Evolutionary conservation across 129 eudicot genomes (phyloP), one percentile per base, ranked within the genome.

Genomic region (Heracleum sosnowskyi): DNA sequence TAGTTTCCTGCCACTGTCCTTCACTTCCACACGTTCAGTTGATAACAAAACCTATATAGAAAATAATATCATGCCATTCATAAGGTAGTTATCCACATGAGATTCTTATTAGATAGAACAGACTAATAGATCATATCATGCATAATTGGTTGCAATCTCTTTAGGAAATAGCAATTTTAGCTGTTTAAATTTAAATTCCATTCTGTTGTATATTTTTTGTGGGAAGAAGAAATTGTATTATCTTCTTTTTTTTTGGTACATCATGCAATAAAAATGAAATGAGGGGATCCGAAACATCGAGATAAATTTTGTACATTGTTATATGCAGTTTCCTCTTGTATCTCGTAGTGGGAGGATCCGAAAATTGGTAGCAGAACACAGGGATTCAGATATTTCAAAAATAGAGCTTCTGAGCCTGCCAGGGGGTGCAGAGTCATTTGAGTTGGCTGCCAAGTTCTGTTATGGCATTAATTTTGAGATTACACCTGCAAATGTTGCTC

Each of bases 381-480:
- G 96, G 34, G 96, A 90, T 49, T 84, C 97, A 11, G 89, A 89
- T 13, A 87, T 84, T 79, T 89, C 98, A 46, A 87, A 85, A 69
- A 78, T 95, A 5, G 99, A 95, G 81, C 96, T 95, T 69, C 85
- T 83, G 36, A 83, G 89, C 80, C 86, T 96, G 69, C 99, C 99
- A 0, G 99, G 99, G 33, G 97, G 99, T 7, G 74, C 89, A 51
- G 97, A 96, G 64, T 49, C 97, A 74, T 92, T 96, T 63, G 99
- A 96, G 78, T 85, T 89, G 46, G 99, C 97, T 22, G 99, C 99
- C n/a, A 90, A 96, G 69, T 96, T 92, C 86, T 96, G 99, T 82
- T 96, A 96, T 29, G 97, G 97, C 2, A 84, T 92, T 73, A 96
- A 96, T 47, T 92, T 96, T 44, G 99, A 96, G 87, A 90, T 96